Base-by-base conservation (phyloP, 129 eudicot genomes). In the Chrysanthemum lavandulifolium region DNA sequence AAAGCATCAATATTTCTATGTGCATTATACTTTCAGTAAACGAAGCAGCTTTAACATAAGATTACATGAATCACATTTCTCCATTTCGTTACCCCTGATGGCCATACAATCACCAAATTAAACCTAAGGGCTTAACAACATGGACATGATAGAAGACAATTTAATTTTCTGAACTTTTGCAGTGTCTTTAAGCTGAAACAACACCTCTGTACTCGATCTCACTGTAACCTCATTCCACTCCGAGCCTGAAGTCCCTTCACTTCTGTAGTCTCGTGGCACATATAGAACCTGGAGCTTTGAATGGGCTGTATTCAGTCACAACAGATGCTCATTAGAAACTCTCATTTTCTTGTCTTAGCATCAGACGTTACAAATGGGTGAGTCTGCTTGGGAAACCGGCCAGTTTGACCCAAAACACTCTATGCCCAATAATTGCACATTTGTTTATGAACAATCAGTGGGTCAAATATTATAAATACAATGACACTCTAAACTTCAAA, bases 251-350 rank as follows among this genome's bases (percentile, higher is more conserved):
- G 81, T 53, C 31, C 96, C 97, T 62, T 87, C 96, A 68, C 65
- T 78, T 47, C 90, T 82, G 31, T 87, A 89, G 77, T 90, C 96
- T 58, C 96, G 84, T 43, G 81, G 83, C 29, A 83, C 76, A 59
- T 81, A 93, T 70, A 84, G 75, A 71, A 93, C 85, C 82, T 84
- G 92, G 65, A 93, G 92, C 67, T 70, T 94, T n/a, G 96, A 85
- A 72, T 65, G 82, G 45, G 96, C 98, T 94, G 97, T 71, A 82
- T 52, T 45, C 11, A 21, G 19, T 45, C 59, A 47, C 68, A 65
- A 51, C 51, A 60, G 49, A 74, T 47, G 57, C 61, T 60, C 13
- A 62, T 13, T 53, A 56, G 7, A 21, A 33, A 18, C 18, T 21
- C 1, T 40, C 10, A 6, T 40, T 40, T 8, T 31, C 2, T 40